A percentile compares a stretch with the other conserved stretches of the same genome.
Conservation (phyloP, 2,329 filamentous ascomycete species). For the Pseudopyricularia javanii region DNA sequence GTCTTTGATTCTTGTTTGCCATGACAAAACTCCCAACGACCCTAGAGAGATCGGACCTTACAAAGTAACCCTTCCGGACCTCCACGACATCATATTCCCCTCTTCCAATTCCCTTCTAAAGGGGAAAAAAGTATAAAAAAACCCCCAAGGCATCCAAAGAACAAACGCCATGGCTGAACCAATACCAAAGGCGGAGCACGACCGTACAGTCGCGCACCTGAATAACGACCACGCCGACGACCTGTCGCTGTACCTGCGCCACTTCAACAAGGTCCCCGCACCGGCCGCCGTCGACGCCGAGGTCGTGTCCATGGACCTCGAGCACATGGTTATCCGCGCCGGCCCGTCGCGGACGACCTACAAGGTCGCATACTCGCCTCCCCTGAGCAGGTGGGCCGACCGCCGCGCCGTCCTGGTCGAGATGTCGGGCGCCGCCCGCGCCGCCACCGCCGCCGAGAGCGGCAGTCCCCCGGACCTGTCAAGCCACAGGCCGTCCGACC, state of each 20-base stretch:
- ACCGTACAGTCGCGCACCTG: slow-evolving; percentile 62
- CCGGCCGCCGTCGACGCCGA: slow-evolving; percentile 25
- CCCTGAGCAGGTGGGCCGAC: slow-evolving; percentile 56
- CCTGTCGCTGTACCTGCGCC: slow-evolving; percentile 64
- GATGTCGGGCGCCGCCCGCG: slow-evolving; percentile 48
- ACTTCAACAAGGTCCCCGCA: slow-evolving; percentile 50
- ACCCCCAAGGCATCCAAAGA: no score
- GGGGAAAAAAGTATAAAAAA: no score
- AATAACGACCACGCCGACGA: slow-evolving; percentile 70
- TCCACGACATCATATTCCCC: no score
- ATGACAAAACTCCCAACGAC: no score
- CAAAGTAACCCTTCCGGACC: no score
- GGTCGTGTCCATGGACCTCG: slow-evolving; percentile 54
- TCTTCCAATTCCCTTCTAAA: no score
- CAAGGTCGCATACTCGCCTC: slow-evolving; percentile 54
- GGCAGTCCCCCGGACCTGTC: not conserved
- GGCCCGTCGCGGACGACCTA: slow-evolving; percentile 27
- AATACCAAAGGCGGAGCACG: slow-evolving; percentile 1
- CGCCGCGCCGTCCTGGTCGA: slow-evolving; percentile 58
- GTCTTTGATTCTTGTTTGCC: no score
- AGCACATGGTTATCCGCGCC: slow-evolving; percentile 44
- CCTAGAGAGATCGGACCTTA: no score
- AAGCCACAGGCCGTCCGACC: slow-evolving; percentile 27
- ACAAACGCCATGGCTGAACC: not conserved
- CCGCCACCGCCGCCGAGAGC: slow-evolving; percentile 29